A percentile compares a stretch with the other conserved stretches of the same genome.
phyloP scores from a whole-genome alignment of 805 yeast species.

The Starmerella davenportii region DNA sequence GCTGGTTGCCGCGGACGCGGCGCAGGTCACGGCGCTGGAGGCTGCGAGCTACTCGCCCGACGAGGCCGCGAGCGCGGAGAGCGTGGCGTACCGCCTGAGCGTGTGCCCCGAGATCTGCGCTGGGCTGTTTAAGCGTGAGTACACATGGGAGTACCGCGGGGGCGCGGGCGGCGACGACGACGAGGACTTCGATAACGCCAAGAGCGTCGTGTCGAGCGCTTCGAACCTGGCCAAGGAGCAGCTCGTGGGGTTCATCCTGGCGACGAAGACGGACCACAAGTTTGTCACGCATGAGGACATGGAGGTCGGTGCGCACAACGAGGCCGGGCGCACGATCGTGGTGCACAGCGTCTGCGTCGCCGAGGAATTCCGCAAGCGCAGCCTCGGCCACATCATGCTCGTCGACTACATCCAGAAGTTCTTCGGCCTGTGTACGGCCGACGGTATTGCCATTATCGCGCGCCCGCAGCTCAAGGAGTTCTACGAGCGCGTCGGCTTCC shows the following conservation, averaged over 20 bases:
- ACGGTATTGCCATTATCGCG: conserved; percentile 54
- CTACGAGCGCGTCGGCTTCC: conserved; percentile 68
- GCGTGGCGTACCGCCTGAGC: conserved; percentile 47
- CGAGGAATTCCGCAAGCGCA: conserved; percentile 62
- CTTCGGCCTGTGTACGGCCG: conserved; percentile 73
- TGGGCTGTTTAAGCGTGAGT: conserved; percentile 49
- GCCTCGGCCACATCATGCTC: conserved; percentile 63
- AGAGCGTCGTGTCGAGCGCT: conserved; percentile 46
- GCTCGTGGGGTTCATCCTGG: conserved; percentile 28
- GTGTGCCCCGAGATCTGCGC: conserved; percentile 81
- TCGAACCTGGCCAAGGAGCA: conserved; percentile 36
- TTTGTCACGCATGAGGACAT: conserved; percentile 11
- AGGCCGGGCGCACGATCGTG: conserved; percentile 55
- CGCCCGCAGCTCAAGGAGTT: conserved; percentile 53
- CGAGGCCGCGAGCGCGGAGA: conserved; percentile 54
- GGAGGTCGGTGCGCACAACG: conserved; percentile 43
- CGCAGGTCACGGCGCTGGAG: conserved; percentile 46
- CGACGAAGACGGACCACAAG: conserved; percentile 12
- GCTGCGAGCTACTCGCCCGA: conserved; percentile 45
- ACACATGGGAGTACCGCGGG: conserved; percentile 14
- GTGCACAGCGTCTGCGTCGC: conserved; percentile 67
- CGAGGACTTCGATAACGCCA: conserved; percentile 17
- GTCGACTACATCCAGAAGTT: conserved; percentile 84
- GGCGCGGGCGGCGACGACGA: conserved; percentile 16
- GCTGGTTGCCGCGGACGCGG: conserved; percentile 52